phyloP scores from a whole-genome alignment of 805 yeast species.

The Teunomyces pallodes region DNA sequence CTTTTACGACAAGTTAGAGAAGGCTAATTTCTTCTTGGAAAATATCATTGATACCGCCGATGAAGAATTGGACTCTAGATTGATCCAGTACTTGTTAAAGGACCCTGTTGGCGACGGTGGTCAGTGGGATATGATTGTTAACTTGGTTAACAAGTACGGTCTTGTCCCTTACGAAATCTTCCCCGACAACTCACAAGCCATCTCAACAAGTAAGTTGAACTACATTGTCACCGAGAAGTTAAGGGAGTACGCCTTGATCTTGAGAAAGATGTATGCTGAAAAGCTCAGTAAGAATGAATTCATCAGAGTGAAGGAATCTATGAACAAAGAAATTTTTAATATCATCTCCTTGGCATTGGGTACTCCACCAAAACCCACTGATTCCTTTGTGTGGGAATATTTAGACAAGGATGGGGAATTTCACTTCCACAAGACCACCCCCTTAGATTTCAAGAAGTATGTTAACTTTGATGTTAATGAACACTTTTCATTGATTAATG shows the following conservation, averaged over 20 bases:
- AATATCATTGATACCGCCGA: slow-evolving; percentile 68
- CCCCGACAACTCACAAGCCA: slow-evolving; percentile 65
- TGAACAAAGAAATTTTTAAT: slow-evolving; percentile 64
- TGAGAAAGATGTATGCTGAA: slow-evolving; percentile 51
- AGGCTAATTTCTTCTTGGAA: slow-evolving; percentile 76
- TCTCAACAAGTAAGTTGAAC: slow-evolving; percentile 58
- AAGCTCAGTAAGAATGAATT: slow-evolving; percentile 41
- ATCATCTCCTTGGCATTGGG: slow-evolving; percentile 70
- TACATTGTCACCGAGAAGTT: slow-evolving; percentile 63
- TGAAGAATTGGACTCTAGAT: slow-evolving; percentile 65
- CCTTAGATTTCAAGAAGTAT: slow-evolving; percentile 56
- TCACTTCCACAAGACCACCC: slow-evolving; percentile 54
- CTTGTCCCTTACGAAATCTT: slow-evolving; percentile 71
- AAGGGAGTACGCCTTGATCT: slow-evolving; percentile 72
- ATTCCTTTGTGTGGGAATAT: slow-evolving; percentile 71
- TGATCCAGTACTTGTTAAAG: slow-evolving; percentile 60
- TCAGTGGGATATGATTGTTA: slow-evolving; percentile 80
- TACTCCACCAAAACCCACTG: slow-evolving; percentile 72
- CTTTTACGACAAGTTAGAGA: slow-evolving; percentile 85
- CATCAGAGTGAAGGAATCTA: slow-evolving; percentile 27
- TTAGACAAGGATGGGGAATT: slow-evolving; percentile 67
- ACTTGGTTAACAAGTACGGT: slow-evolving; percentile 77
- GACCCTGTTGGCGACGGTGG: slow-evolving; percentile 84
- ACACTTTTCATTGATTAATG: slow-evolving; percentile 70
- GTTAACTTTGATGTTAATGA: slow-evolving; percentile 51